Evolutionary conservation across 2,329 filamentous ascomycete genomes (phyloP).

Genomic region (Fusarium decemcellulare): DNA sequence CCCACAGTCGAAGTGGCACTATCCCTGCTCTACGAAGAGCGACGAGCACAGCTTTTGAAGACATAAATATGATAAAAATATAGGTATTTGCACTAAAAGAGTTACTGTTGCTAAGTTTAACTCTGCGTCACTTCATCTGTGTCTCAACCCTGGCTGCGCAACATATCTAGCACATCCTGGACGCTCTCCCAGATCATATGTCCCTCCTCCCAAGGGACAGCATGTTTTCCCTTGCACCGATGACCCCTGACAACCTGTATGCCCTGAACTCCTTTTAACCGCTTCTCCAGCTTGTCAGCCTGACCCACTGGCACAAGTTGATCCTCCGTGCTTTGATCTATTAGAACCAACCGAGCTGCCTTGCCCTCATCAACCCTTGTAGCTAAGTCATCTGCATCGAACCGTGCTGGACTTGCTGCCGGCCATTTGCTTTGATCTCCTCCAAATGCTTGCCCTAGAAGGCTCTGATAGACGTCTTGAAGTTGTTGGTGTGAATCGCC

Average conservation of each 20-base stretch:
- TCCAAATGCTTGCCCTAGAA: neutral
- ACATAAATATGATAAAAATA: neutral
- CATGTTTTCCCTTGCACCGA: neutral
- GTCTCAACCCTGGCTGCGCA: neutral
- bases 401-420: neutral
- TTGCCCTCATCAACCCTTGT: neutral
- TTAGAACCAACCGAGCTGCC: neutral
- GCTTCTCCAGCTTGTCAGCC: neutral
- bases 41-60: no score
- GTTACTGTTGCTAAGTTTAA: no score
- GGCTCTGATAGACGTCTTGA: neutral
- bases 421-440: neutral
- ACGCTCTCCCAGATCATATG: neutral
- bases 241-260: neutral
- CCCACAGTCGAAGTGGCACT: no score
- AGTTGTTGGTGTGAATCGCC: neutral
- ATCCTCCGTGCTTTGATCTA: neutral
- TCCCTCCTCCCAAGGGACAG: neutral
- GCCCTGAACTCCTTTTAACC: neutral
- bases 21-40: no score
- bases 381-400: neutral
- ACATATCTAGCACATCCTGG: neutral
- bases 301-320: neutral
- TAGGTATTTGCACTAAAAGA: no score
- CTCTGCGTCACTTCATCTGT: no score